Base-by-base conservation (phyloP, 2,329 filamentous ascomycete genomes). In the Colletotrichum viniferum region DNA sequence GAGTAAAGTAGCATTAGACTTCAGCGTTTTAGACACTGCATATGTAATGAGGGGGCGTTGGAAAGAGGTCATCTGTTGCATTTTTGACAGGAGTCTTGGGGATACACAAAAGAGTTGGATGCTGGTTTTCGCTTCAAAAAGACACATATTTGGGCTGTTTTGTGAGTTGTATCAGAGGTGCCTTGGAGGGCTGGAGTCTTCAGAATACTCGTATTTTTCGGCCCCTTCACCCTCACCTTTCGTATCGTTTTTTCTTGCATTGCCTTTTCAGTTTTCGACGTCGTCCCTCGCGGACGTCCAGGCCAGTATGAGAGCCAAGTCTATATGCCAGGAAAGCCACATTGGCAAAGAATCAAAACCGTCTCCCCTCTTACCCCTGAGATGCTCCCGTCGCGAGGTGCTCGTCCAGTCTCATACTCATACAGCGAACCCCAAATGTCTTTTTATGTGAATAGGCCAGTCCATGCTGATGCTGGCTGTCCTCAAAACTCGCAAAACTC, bases 1-100 rank as follows among this genome's bases (percentile, higher is more conserved):
- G 43, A 28, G 16, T 48, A 62, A 61, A 18, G 32, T 24, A 61
- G 36, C 36, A 30, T 52, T 69, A 69, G 61, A 76, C 16, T 60
- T 28, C 18, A 58, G 34, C 63, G 32, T 52, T 69, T 63, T 75
- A 75, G 69, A 75, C 62, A 65, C 56, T 69, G 73, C 69, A 60
- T 68, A 36, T 34, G 66, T 75, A 32, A 63, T 69, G 61, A 18
- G 13, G 56, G 52, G 73, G 73, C 73, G 73, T 76, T 73, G 28
- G 73, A 26, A 43, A 69, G 43, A 69, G 58, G 48, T 52, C 63
- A 63, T 30, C n/a, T 76, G 73, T 36, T 76, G 73, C 73, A 76
- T 76, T 76, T 73, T 52, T 52, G n/a, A 74, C 24, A 69, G 73
- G 73, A 76, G 73, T 76, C 21, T 28, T 32, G 58, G 58, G 70